Evolutionary conservation across 2,329 filamentous ascomycete genomes (phyloP), one percentile per base, ranked within the genome.

Genomic region (Alternaria sp.): DNA sequence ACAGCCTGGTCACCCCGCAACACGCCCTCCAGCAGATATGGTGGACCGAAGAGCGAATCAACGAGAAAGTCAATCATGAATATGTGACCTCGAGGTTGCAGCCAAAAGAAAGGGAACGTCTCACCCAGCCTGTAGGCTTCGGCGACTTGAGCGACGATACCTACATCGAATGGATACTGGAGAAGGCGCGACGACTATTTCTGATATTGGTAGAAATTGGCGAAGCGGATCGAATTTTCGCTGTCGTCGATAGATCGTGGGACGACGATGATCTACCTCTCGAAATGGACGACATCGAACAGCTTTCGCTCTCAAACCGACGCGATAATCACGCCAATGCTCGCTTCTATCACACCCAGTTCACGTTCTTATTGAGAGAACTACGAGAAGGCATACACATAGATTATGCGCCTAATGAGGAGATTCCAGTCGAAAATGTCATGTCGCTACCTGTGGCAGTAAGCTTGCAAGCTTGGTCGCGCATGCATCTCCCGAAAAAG

Each of bases 161-260:
- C 1, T 93, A 93, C 74, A 88, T 90, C 82, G 90, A 93, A 73
- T 92, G 90, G 89, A 92, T 93, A 58, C 80, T 90, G 47, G 81
- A 86, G 56, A 89, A 89, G 68, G 88, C 89, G 7, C 89, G 88
- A 70, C 84, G 88, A 47, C 82, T 93, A 39, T 93, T 93, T 70
- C 81, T 94, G 47, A 88, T 92, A 39, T 81, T 93, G 26, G 83
- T 88, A 54, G 90, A 93, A 69, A 81, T 92, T 24, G 88, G 88
- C 32, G 83, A 90, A 11, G 86, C 90, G 0, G 89, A 91, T 67
- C 89, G 90, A 74, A 92, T 93, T 61, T 93, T 93, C 70, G 86
- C 86, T 42, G 83, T 91, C 53, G 87, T 93, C 59, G 90, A 93
- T 76, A 88, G 90, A 71, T 90, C 88, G 22, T 92, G 90, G 90